Percentiles rank a stretch among this genome's conserved stretches.
phyloP scores from a whole-genome alignment of 2,329 filamentous ascomycete genomes.

The Hirsutella thompsonii region DNA sequence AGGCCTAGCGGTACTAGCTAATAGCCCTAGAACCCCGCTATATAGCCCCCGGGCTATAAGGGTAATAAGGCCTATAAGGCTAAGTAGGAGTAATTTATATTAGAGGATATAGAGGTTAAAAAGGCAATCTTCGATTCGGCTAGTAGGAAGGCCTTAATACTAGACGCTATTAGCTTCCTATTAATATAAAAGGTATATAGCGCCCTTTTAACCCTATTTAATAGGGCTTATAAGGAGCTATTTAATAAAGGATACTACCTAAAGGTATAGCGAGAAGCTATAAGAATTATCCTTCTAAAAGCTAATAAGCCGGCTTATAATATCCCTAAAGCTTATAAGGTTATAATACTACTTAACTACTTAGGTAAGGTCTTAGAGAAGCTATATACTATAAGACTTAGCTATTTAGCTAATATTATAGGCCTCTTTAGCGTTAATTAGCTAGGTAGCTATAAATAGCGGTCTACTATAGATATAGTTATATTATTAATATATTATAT shows the following conservation, averaged over 20 bases:
- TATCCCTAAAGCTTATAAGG: not conserved
- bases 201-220: not conserved
- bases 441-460: not conserved
- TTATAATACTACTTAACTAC: not conserved
- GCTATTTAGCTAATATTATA: not conserved
- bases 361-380: not conserved
- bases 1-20: not conserved
- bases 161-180: not conserved
- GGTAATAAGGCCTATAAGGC: not conserved
- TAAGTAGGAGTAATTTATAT: not conserved
- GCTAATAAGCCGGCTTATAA: not conserved
- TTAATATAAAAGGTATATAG: not conserved
- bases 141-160: not conserved
- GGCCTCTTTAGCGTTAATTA: not conserved
- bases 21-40: not conserved
- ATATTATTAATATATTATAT: not conserved
- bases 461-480: not conserved
- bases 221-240: not conserved
- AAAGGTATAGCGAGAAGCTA: not conserved
- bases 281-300: not conserved
- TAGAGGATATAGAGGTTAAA: not conserved
- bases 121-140: not conserved
- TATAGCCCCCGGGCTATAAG: not conserved
- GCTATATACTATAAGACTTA: not conserved
- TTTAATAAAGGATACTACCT: not conserved